Conservation (phyloP, 768 basidiomycete species). For the Ephemerocybe angulata region DNA sequence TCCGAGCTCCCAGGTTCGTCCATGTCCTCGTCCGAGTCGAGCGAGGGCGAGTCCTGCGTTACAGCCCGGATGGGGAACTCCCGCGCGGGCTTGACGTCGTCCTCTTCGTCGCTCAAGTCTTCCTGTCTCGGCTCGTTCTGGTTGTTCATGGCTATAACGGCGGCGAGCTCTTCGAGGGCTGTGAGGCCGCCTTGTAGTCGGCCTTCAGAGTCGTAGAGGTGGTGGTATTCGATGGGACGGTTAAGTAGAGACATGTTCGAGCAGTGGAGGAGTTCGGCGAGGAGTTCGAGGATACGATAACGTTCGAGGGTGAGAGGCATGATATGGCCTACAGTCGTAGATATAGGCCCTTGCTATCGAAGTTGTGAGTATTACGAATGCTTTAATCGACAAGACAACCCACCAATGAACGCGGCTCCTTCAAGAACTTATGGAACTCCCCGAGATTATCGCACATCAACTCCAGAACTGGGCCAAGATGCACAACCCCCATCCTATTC, state of each 20-base stretch:
- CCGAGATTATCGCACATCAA: slow-evolving; percentile 66
- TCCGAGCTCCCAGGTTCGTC: slow-evolving; percentile 72
- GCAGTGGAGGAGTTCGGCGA: slow-evolving; percentile 94
- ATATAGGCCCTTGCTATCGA: slow-evolving; percentile 60
- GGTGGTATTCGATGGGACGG: slow-evolving; percentile 62
- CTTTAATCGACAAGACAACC: slow-evolving; percentile 20
- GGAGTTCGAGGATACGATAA: slow-evolving; percentile 93
- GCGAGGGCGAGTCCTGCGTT: slow-evolving; percentile 46
- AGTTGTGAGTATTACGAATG: slow-evolving; percentile 1
- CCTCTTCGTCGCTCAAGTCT: slow-evolving; percentile 53
- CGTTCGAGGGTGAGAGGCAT: slow-evolving; percentile 90
- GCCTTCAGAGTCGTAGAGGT: slow-evolving; percentile 79
- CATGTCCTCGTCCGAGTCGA: slow-evolving; percentile 79
- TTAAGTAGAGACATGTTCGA: slow-evolving; percentile 98
- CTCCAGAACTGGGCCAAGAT: slow-evolving; percentile 78
- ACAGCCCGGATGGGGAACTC: slow-evolving; percentile 65
- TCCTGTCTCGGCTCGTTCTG: slow-evolving; percentile 51
- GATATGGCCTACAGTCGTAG: slow-evolving; percentile 70
- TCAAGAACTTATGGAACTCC: slow-evolving; percentile 66
- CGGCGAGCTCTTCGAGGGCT: slow-evolving; percentile 81
- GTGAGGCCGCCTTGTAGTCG: slow-evolving; percentile 83
- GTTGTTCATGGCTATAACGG: slow-evolving; percentile 66
- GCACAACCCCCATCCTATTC: slow-evolving; percentile 84
- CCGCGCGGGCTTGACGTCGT: slow-evolving; percentile 42
- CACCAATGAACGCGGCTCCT: slow-evolving; percentile 74